These are phyloP conservation scores for Penicillium maclennaniae DNA, from an alignment of 495 filamentous ascomycete species.

Conservation along the genomic window DNA sequence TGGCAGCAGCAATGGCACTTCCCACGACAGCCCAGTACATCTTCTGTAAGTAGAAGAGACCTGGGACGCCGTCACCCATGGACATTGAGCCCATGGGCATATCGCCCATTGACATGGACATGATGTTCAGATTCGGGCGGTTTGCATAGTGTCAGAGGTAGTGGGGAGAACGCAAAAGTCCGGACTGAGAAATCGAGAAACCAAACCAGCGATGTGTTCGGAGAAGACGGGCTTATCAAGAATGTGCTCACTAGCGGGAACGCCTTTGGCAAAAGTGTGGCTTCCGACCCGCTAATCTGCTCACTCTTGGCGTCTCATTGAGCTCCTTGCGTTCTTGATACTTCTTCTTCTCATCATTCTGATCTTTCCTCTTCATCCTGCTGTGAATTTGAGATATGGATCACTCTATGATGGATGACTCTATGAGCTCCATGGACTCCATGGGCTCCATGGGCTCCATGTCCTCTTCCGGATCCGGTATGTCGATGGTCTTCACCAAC, in stretches of 20 bases:
- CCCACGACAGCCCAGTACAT: constrained; percentile 63
- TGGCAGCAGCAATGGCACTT: constrained; percentile 48
- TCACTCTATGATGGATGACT: constrained; percentile 14
- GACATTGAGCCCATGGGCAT: constrained; percentile 43
- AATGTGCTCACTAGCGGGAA: constrained; percentile 12
- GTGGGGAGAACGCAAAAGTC: neutral
- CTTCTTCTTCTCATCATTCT: neutral
- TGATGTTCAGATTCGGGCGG: constrained; percentile 7
- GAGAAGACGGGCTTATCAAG: constrained; percentile 10
- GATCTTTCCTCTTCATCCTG: neutral
- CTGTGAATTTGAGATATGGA: constrained; percentile 11
- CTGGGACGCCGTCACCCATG: constrained; percentile 45
- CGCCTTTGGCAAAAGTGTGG: neutral
- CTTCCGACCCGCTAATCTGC: constrained; percentile 10
- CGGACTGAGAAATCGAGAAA: neutral
- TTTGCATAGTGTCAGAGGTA: neutral
- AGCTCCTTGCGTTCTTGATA: neutral
- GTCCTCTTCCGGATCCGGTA: constrained; percentile 17
- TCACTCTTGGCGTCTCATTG: neutral
- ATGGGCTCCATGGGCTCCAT: constrained; percentile 12
- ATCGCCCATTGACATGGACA: constrained; percentile 28
- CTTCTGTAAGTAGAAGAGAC: constrained; percentile 45
- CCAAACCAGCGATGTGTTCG: neutral
- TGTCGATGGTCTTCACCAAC: constrained; percentile 58
- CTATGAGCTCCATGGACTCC: constrained; percentile 13